These are phyloP conservation scores for Plasmodium cynomolgi DNA, from an alignment of 169 alveolate genomes.

Conservation along the genomic window DNA sequence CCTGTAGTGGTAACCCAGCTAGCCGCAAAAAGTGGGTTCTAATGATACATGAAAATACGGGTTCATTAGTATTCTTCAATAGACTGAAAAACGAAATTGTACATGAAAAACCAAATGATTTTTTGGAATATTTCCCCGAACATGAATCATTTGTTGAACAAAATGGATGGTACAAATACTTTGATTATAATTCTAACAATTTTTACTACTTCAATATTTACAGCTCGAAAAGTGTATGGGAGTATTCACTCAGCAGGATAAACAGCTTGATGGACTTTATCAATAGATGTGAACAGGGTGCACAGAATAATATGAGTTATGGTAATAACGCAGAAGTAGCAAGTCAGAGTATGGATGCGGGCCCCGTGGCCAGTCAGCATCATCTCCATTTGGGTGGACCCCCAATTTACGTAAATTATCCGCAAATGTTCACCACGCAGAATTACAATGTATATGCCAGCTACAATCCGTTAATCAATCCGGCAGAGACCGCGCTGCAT, in stretches of 20 bases:
- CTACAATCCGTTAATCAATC: constrained; percentile 1
- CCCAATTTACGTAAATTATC: not conserved
- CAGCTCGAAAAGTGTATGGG: constrained; percentile 53
- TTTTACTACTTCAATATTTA: constrained; percentile 55
- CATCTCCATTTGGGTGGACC: not conserved
- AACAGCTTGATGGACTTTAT: constrained; percentile 3
- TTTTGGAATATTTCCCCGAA: constrained; percentile 15
- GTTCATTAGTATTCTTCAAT: constrained; percentile 37
- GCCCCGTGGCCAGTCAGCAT: not conserved
- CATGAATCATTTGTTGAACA: constrained; percentile 58
- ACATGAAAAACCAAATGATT: constrained; percentile 37
- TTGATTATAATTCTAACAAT: constrained; percentile 55
- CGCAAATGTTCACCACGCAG: not conserved
- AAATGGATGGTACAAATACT: constrained; percentile 68
- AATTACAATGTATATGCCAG: not conserved
- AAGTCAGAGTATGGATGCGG: not conserved
- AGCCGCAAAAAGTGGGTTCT: constrained; percentile 2
- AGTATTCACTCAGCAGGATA: constrained; percentile 33
- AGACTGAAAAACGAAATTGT: constrained; percentile 23
- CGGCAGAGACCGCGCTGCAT: not conserved
- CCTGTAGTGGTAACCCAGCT: not conserved
- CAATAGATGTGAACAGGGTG: constrained; percentile 11
- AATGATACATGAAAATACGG: constrained; percentile 70
- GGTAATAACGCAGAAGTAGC: not conserved
- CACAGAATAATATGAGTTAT: not conserved